Evolutionary conservation across 805 yeast genomes (phyloP).

Genomic region (Metschnikowia kofuensis): DNA sequence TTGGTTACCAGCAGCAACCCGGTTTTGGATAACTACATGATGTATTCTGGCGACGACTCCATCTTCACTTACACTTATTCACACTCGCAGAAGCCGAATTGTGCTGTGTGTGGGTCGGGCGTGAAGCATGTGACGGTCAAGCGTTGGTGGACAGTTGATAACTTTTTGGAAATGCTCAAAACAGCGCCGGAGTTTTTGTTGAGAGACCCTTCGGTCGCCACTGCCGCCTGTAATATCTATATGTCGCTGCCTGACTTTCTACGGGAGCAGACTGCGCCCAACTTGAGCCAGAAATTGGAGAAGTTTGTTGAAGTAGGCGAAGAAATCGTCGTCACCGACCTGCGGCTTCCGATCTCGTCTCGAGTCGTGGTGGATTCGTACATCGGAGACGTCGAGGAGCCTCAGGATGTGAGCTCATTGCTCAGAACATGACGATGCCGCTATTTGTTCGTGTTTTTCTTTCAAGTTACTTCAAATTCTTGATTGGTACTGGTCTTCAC

Average conservation of each 20-base stretch:
- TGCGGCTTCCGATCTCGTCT: constrained; percentile 46
- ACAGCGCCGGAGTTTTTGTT: constrained; percentile 30
- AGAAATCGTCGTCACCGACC: constrained; percentile 54
- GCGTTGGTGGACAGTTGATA: constrained; percentile 25
- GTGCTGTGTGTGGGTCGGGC: constrained; percentile 71
- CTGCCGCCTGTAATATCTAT: constrained; percentile 39
- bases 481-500: too few species aligned
- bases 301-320: constrained; percentile 42
- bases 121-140: constrained; percentile 25
- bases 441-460: too few species aligned
- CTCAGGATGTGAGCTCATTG: constrained; percentile 16
- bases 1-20: constrained; percentile 70
- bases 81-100: constrained; percentile 56
- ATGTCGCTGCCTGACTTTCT: constrained; percentile 46
- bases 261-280: constrained; percentile 44
- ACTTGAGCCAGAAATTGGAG: constrained; percentile 33
- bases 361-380: constrained; percentile 18
- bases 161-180: constrained; percentile 41
- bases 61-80: constrained; percentile 71
- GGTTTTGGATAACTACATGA: constrained; percentile 70
- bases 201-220: constrained; percentile 45
- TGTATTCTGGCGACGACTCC: constrained; percentile 81
- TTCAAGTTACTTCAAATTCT: too few species aligned
- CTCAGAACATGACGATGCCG: not conserved
- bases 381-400: constrained; percentile 25